Evolutionary conservation across 169 alveolate genomes (phyloP).

Genomic region (Besnoitia besnoiti): DNA sequence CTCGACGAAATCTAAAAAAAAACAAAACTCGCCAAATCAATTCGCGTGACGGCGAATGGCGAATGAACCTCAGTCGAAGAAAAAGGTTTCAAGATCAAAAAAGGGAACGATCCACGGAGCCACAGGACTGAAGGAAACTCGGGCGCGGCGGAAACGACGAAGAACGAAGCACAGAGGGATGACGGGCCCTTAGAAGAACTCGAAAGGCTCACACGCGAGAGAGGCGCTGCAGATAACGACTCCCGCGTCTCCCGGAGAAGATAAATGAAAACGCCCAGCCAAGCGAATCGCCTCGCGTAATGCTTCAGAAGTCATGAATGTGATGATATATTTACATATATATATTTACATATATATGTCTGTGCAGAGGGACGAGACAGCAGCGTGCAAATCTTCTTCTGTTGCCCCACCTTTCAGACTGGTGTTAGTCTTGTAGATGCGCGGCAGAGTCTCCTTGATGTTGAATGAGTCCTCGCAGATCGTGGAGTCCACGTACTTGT

Average conservation of each 20-base stretch:
- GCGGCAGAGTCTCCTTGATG: constrained; percentile 37
- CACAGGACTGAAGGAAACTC: background rate
- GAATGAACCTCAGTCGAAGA: background rate
- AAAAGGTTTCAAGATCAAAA: background rate
- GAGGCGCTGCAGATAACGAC: too few species aligned
- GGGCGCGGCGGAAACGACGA: background rate
- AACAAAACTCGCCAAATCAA: background rate
- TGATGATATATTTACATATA: too few species aligned
- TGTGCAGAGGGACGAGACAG: background rate
- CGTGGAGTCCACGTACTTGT: constrained; percentile 29
- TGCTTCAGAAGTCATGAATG: background rate
- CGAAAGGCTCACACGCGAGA: too few species aligned
- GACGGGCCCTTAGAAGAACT: too few species aligned
- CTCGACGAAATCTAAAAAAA: constrained; percentile 14
- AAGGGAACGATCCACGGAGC: background rate
- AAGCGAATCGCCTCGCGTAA: too few species aligned
- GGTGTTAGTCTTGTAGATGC: constrained; percentile 39
- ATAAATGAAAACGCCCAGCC: too few species aligned
- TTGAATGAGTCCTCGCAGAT: constrained; percentile 54
- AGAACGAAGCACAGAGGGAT: too few species aligned
- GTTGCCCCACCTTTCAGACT: background rate
- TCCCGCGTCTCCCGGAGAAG: too few species aligned
- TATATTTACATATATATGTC: too few species aligned
- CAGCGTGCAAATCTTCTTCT: background rate
- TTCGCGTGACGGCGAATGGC: background rate